Evolutionary conservation across 495 filamentous ascomycete genomes (phyloP).

Genomic region (Hyaloscypha variabilis): DNA sequence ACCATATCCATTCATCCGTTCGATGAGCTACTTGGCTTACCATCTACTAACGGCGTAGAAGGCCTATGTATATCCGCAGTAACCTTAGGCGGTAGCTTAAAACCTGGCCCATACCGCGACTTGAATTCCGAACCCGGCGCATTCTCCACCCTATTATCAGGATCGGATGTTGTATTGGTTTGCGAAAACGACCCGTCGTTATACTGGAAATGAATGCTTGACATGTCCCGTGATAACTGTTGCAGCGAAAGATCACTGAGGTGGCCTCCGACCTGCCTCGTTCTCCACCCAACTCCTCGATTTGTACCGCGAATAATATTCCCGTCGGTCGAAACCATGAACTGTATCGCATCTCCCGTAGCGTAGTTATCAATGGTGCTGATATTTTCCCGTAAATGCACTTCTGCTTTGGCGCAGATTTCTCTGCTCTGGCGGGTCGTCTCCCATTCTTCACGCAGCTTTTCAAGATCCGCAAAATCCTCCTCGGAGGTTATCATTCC

Average conservation of each 20-base stretch:
- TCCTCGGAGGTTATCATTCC: constrained; percentile 34
- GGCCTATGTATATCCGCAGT: constrained; percentile 10
- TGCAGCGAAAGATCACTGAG: constrained; percentile 41
- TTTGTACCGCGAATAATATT: constrained; percentile 42
- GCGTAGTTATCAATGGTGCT: constrained; percentile 42
- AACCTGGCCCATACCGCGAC: constrained; percentile 40
- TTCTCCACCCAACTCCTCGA: constrained; percentile 42
- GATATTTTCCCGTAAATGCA: constrained; percentile 37
- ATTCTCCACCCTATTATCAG: constrained; percentile 16
- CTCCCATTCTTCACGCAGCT: constrained; percentile 44
- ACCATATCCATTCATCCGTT: constrained; percentile 21
- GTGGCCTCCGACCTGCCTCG: constrained; percentile 45
- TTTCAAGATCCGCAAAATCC: constrained; percentile 37
- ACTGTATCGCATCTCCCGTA: constrained; percentile 43
- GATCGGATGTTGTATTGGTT: constrained; percentile 21
- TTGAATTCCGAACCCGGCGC: constrained; percentile 33
- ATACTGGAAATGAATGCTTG: constrained; percentile 29
- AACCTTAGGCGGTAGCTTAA: constrained; percentile 31
- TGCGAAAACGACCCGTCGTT: constrained; percentile 23
- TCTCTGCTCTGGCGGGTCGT: constrained; percentile 40
- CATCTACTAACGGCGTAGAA: constrained; percentile 18
- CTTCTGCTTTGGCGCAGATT: constrained; percentile 42
- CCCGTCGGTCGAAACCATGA: constrained; percentile 46
- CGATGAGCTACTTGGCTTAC: constrained; percentile 11
- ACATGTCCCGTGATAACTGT: constrained; percentile 42